Evolutionary conservation across 1,284 basidiomycete genomes (phyloP), one percentile per base, ranked within the genome.

Genomic region (Phellinidium pouzarii): DNA sequence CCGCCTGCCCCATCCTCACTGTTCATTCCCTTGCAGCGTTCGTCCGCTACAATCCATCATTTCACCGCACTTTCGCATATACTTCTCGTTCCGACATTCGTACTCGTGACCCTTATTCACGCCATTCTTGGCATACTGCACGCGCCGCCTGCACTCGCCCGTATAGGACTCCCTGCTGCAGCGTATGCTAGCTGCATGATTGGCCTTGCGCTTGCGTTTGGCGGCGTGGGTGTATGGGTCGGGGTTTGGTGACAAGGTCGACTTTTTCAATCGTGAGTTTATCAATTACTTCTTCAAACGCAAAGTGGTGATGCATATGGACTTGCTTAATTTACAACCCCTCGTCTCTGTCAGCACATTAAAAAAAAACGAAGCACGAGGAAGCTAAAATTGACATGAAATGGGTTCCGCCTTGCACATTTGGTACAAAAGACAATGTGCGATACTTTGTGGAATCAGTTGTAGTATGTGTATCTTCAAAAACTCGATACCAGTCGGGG

Each of bases 111-210:
- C 42, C 40, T 73, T 4, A 60, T 82, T 12, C 80, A 84, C 46
- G 65, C 74, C 11, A 59, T 72, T 31, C 71, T 87, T 19, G 69
- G 76, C 4, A 65, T 81, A 7, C 68, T 86, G 42, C 80, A 87
- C 56, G 78, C 82, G 0, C 77, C 83, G 0, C 66, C 73, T 43
- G 66, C 86, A 22, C 70, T 89, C 8, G 80, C 84, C 0, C 72
- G 76, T 29, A 72, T 87, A 22, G 86, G 86, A 3, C 73, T 87
- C 29, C 86, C 85, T 48, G 79, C 77, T 0, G 80, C 80, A 26
- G 84, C 84, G 17, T 89, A 87, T 63, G 70, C 81, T 6, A 78
- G 77, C 14, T 69, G 79, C 44, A 63, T 89, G 20, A 71, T 83
- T 5, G 79, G 79, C 0, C 66, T 89, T 9, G 80, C 81, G 19